Evolutionary conservation across 306 rosid species (phyloP).

Genomic region (Acacia acuminata): DNA sequence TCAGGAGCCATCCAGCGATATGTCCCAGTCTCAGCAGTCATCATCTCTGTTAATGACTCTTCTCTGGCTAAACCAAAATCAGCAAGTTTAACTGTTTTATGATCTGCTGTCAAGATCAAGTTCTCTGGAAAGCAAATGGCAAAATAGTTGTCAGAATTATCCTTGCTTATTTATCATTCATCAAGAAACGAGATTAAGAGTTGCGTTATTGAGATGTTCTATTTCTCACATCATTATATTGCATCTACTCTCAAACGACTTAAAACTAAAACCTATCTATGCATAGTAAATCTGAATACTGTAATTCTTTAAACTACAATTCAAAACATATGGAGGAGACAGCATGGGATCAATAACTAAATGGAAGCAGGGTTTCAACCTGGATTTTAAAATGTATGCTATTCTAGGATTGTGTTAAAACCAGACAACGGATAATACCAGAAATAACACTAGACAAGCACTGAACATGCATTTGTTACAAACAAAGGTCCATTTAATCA

Average conservation of each 20-base stretch:
- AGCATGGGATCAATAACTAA: not conserved
- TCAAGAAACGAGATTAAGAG: conserved; percentile 6
- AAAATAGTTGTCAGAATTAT: conserved; percentile 23
- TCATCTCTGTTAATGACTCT: conserved; percentile 93
- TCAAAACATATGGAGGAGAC: not conserved
- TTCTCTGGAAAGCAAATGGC: conserved; percentile 57
- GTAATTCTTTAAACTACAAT: not conserved
- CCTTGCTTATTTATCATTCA: not conserved
- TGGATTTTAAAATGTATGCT: not conserved
- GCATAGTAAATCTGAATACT: not conserved
- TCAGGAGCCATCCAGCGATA: conserved; percentile 99
- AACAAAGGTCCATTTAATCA: not conserved
- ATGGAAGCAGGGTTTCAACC: not conserved
- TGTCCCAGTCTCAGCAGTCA: conserved; percentile 98
- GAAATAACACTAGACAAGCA: not conserved
- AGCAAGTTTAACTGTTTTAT: conserved; percentile 79
- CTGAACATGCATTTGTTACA: not conserved
- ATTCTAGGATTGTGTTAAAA: not conserved
- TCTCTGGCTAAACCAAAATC: conserved; percentile 98
- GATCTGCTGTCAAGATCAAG: conserved; percentile 80
- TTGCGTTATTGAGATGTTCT: not conserved
- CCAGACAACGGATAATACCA: not conserved
- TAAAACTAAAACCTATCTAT: conserved; percentile 11
- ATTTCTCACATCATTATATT: not conserved
- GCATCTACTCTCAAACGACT: not conserved